phyloP scores from a whole-genome alignment of 805 yeast genomes.

The Wickerhamiella sorbophila region DNA sequence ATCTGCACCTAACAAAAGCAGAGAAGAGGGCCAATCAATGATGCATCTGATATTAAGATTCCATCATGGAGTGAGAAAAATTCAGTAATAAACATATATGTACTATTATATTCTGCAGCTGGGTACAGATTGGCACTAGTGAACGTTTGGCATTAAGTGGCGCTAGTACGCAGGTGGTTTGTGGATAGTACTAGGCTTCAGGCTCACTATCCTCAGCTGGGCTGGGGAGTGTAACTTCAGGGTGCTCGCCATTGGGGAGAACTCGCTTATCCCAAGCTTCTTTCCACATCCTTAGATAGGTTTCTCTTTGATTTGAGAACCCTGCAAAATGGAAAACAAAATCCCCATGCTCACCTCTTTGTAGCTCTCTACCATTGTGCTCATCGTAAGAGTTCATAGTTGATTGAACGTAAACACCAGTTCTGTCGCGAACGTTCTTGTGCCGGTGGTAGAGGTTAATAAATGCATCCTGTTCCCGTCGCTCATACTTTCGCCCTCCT shows the following conservation, averaged over 20 bases:
- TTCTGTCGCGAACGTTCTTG: constrained; percentile 12
- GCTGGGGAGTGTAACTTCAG: no score
- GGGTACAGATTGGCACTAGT: no score
- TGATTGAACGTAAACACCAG: constrained; percentile 23
- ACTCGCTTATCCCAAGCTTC: background rate
- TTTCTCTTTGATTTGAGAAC: background rate
- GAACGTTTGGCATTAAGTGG: no score
- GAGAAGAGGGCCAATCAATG: no score
- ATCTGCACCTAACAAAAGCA: no score
- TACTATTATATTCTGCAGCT: no score
- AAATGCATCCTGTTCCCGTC: constrained; percentile 20
- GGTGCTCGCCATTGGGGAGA: background rate
- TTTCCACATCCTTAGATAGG: background rate
- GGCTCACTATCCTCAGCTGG: no score
- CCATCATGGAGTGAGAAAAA: no score
- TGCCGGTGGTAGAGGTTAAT: constrained; percentile 13
- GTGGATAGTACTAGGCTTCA: no score
- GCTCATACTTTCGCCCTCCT: constrained; percentile 4
- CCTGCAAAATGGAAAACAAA: constrained; percentile 24
- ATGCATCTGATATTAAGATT: no score
- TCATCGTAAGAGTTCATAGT: constrained; percentile 20
- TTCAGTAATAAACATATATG: no score
- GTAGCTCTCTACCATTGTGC: constrained; percentile 7
- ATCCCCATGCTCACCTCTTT: constrained; percentile 17
- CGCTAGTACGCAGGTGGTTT: no score